These are phyloP conservation scores for Diaporthe destruens DNA, from an alignment of 2,329 filamentous ascomycete species.

Conservation along the genomic window DNA sequence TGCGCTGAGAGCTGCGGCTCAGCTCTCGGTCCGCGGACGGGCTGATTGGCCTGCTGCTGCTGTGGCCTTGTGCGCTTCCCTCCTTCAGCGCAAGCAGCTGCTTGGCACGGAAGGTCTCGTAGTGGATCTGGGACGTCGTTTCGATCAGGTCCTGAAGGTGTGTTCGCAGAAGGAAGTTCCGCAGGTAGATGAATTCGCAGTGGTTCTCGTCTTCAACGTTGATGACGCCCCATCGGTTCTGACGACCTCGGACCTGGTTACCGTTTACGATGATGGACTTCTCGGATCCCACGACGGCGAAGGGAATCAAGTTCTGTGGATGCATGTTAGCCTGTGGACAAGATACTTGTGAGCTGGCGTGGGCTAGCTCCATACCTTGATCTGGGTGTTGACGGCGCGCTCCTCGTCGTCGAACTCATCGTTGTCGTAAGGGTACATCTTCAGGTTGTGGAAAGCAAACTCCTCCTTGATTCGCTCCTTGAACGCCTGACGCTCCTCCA, in stretches of 20 bases:
- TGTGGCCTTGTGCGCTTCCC: constrained; percentile 86
- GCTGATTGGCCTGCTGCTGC: constrained; percentile 94
- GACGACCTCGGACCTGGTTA: constrained; percentile 95
- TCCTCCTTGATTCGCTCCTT: constrained; percentile 99
- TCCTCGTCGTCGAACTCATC: constrained; percentile 99
- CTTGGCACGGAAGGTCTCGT: constrained; percentile 99
- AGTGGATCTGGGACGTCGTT: constrained; percentile 99
- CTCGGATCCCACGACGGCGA: constrained; percentile 97
- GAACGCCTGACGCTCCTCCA: constrained; percentile 95
- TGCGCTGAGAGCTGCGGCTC: constrained; percentile 95
- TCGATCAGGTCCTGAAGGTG: constrained; percentile 99
- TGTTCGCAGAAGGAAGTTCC: constrained; percentile 98
- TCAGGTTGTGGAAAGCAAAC: constrained; percentile 99
- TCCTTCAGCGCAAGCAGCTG: constrained; percentile 98
- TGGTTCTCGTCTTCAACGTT: constrained; percentile 99
- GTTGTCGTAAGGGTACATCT: constrained; percentile 99
- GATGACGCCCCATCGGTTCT: constrained; percentile 99
- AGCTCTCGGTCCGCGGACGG: constrained; percentile 94
- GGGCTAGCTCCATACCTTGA: constrained; percentile 77
- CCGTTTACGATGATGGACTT: constrained; percentile 98
- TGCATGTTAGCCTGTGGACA: constrained; percentile 50
- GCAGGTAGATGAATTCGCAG: constrained; percentile 98
- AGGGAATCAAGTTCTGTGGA: constrained; percentile 87
- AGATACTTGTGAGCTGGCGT: neutral
- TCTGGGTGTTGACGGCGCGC: constrained; percentile 90